These are phyloP conservation scores for Termitomyces sp. DNA, from an alignment of 1,284 basidiomycete genomes.

Conservation along the genomic window DNA sequence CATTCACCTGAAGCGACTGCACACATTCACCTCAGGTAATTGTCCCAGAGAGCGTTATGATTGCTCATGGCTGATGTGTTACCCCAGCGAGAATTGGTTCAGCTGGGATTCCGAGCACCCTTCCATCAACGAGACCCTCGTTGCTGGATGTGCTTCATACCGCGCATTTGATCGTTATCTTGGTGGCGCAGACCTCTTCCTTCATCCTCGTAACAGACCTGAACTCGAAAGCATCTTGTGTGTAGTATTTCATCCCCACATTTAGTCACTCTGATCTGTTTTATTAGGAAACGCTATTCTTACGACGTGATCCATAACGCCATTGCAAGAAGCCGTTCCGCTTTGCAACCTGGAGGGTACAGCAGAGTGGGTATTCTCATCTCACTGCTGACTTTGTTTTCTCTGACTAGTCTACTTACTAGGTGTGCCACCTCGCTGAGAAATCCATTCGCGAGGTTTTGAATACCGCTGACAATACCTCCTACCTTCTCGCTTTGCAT, in stretches of 20 bases:
- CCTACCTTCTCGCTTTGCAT: slow-evolving; percentile 61
- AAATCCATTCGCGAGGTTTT: slow-evolving; percentile 65
- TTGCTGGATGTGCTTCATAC: slow-evolving; percentile 65
- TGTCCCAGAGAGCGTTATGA: slow-evolving; percentile 11
- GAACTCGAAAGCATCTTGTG: slow-evolving; percentile 72
- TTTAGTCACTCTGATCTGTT: slow-evolving; percentile 13
- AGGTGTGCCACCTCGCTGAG: slow-evolving; percentile 69
- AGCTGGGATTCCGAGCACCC: slow-evolving; percentile 64
- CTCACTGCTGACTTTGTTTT: slow-evolving; percentile 7
- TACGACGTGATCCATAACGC: slow-evolving; percentile 77
- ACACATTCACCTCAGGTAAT: slow-evolving; percentile 63
- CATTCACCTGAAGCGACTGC: slow-evolving; percentile 70
- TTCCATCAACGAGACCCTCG: slow-evolving; percentile 65
- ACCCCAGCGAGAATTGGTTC: slow-evolving; percentile 55
- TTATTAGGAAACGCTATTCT: slow-evolving; percentile 58
- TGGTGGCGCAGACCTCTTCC: slow-evolving; percentile 59
- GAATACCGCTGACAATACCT: slow-evolving; percentile 59
- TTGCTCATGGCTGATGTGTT: slow-evolving; percentile 7
- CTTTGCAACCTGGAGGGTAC: slow-evolving; percentile 66
- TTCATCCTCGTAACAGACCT: slow-evolving; percentile 54
- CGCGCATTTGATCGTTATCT: slow-evolving; percentile 57
- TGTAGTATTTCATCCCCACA: slow-evolving; percentile 23
- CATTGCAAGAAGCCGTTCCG: slow-evolving; percentile 60
- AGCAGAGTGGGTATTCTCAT: slow-evolving; percentile 50
- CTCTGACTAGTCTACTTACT: slow-evolving; percentile 2